A percentile compares a stretch with the other conserved stretches of the same genome.
These are phyloP conservation scores for Hypoxylon sp. DNA, from an alignment of 2,329 filamentous ascomycete species.

Conservation along the genomic window DNA sequence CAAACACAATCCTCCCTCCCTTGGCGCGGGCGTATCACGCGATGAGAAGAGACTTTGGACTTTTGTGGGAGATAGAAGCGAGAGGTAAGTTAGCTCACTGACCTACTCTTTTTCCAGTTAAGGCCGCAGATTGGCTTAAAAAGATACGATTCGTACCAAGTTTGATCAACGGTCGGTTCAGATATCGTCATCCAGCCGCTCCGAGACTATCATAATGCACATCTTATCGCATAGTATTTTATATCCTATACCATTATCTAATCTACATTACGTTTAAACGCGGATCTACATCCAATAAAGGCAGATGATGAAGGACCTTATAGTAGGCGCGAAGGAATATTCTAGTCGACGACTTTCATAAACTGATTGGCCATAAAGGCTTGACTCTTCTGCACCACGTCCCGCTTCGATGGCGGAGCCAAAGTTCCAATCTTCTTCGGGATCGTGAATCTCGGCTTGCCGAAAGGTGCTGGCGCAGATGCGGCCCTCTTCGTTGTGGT, in stretches of 20 bases:
- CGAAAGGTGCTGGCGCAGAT: constrained; percentile 40
- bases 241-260: constrained; percentile 20
- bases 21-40: constrained; percentile 12
- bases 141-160: constrained; percentile 28
- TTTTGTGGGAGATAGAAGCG: constrained; percentile 1
- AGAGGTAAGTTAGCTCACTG: constrained; percentile 6
- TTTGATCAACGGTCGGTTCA: constrained; percentile 12
- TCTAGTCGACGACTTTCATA: constrained; percentile 54
- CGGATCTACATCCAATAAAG: constrained; percentile 19
- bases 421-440: constrained; percentile 37
- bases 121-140: constrained; percentile 12
- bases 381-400: constrained; percentile 36
- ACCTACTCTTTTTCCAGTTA: constrained; percentile 3
- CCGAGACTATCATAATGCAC: neutral
- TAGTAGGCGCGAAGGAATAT: constrained; percentile 16
- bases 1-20: constrained; percentile 2
- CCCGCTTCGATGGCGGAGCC: constrained; percentile 29
- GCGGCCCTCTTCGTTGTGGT: constrained; percentile 38
- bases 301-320: constrained; percentile 13
- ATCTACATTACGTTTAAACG: constrained; percentile 28
- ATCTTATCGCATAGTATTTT: constrained; percentile 8
- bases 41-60: neutral
- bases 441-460: constrained; percentile 43
- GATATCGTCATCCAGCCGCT: constrained; percentile 27
- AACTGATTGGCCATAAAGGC: constrained; percentile 48